A percentile compares a stretch with the other conserved stretches of the same genome.
Evolutionary conservation across 345 rosid genomes (phyloP).

Genomic region (Arabidopsis thaliana): TAIR10.1 NC_003071.7:18517501-18518000

Average conservation of each 20-base stretch:
- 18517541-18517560: neutral
- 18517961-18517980: constrained; percentile 24
- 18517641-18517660: neutral
- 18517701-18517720: neutral
- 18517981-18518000: neutral
- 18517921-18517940: constrained; percentile 30
- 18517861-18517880: constrained; percentile 9
- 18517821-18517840: neutral
- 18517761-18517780: neutral
- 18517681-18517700: neutral
- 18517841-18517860: neutral
- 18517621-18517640: too few species aligned
- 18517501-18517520: neutral
- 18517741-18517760: neutral
- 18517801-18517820: neutral
- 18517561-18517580: neutral
- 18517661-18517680: neutral
- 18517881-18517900: constrained; percentile 36
- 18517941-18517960: constrained; percentile 41
- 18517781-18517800: neutral
- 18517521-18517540: neutral
- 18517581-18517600: neutral
- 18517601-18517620: neutral
- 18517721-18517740: neutral
- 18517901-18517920: constrained; percentile 27